A percentile compares a stretch with the other conserved stretches of the same genome.
Evolutionary conservation across 176 grass and related monocot genomes (phyloP).

Genomic region (Dactylis glomerata): DNA sequence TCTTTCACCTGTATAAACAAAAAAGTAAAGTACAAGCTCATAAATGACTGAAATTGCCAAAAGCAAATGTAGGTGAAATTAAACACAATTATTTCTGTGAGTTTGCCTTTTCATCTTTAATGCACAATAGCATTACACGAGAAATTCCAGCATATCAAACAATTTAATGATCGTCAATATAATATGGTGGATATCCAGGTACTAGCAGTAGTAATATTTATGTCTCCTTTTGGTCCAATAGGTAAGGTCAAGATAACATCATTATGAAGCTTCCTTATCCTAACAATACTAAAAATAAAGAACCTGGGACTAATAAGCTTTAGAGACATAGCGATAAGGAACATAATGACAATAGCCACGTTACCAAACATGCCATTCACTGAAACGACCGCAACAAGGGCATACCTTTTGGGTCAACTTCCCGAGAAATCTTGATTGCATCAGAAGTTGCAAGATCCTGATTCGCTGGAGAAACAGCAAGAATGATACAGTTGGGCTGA

Average conservation of each 20-base stretch:
- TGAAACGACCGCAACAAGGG: background rate
- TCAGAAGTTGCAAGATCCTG: constrained; percentile 99
- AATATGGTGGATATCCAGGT: background rate
- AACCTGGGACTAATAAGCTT: background rate
- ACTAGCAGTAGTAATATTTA: background rate
- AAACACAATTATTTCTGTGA: background rate
- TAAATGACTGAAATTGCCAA: background rate
- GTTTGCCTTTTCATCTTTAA: background rate
- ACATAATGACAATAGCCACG: background rate
- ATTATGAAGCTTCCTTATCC: background rate
- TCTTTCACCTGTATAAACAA: constrained; percentile 72
- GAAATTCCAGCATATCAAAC: background rate
- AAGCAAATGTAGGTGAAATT: background rate
- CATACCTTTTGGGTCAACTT: constrained; percentile 98
- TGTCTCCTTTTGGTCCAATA: background rate
- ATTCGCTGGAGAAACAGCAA: constrained; percentile 99
- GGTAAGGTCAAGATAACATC: background rate
- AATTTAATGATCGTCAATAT: background rate
- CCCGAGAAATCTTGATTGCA: constrained; percentile 98
- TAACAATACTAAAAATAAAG: constrained; percentile 3
- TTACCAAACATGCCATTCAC: background rate
- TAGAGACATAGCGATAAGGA: background rate
- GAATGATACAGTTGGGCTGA: constrained; percentile 96
- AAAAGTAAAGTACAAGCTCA: constrained; percentile 13
- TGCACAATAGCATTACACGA: background rate